Base-by-base conservation (phyloP, 1,284 basidiomycete genomes). In the Heliocybe sulcata region DNA sequence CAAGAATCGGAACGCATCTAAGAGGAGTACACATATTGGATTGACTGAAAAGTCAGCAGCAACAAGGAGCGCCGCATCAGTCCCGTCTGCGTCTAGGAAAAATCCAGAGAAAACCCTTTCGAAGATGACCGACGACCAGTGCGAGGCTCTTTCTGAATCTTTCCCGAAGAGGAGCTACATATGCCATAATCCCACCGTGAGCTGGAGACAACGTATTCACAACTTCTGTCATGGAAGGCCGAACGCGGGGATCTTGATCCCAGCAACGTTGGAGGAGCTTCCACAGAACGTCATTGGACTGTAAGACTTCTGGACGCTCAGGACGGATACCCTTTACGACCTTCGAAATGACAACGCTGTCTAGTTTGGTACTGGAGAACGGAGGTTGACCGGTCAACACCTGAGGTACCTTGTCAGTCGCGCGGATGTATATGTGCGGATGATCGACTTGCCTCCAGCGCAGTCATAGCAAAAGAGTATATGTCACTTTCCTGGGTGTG, bases 381-480 rank as follows among this genome's bases (percentile, higher is more conserved):
- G 63, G 63, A 8, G 54, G 42, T 8, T 57, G 29, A 22, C 51
- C 60, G 3, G 61, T 60, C 29, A 59, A 60, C 35, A 64, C 52
- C 63, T 64, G 47, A n/a, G 12, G 19, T 19, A 14, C 45, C 8
- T 27, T 45, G 16, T 19, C 16, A 45, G 9, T 22, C 26, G 29
- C 16, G 19, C 4, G 9, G 35, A 22, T 23, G 4, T 8, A 31
- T 48, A 53, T 20, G 23, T 50, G 8, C n/a, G 45, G 4, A 4
- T 31, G 29, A 31, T 12, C 25, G 3, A 51, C 51, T 35, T 16
- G 66, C 66, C 55, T 66, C 65, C 16, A 66, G 53, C 4, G 60
- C 47, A 9, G 59, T 61, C 64, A 67, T 67, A 8, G 55, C 63
- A 27, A 62, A 63, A 1, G 64, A 58, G 47, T 61, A 67, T 2